Conservation (phyloP, 1,284 basidiomycete species). For the Austroboletus sp. region DNA sequence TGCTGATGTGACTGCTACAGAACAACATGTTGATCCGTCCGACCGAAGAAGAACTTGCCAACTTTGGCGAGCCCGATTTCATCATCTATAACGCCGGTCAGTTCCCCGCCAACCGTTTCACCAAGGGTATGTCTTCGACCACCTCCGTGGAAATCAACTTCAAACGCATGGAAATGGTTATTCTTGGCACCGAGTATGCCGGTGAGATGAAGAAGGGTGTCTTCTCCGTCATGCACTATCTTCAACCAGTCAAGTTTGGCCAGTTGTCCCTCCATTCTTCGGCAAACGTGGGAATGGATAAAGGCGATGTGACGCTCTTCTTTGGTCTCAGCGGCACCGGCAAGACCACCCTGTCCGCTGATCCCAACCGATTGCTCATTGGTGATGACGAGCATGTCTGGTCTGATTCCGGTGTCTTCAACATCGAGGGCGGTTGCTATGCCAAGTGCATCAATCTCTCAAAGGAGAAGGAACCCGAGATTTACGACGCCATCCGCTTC, state of each 20-base stretch:
- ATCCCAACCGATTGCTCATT: slow-evolving; percentile 85
- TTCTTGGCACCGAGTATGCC: slow-evolving; percentile 98
- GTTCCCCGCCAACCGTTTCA: slow-evolving; percentile 99
- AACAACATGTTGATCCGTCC: slow-evolving; percentile 99
- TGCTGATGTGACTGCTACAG: slow-evolving; percentile 38
- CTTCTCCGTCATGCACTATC: slow-evolving; percentile 99
- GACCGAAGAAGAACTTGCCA: slow-evolving; percentile 86
- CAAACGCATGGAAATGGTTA: slow-evolving; percentile 99
- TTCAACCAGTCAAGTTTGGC: slow-evolving; percentile 97
- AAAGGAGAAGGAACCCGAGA: slow-evolving; percentile 95
- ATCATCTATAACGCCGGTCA: slow-evolving; percentile 99
- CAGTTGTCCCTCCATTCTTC: slow-evolving; percentile 99
- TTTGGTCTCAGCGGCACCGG: slow-evolving; percentile 98
- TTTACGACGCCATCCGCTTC: slow-evolving; percentile 91
- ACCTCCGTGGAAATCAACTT: slow-evolving; percentile 99
- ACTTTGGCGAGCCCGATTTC: slow-evolving; percentile 98
- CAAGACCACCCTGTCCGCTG: slow-evolving; percentile 95
- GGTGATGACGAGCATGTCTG: slow-evolving; percentile 98
- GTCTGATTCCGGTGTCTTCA: slow-evolving; percentile 97
- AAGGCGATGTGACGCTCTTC: slow-evolving; percentile 94
- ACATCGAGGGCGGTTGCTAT: slow-evolving; percentile 99
- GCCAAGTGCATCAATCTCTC: slow-evolving; percentile 98
- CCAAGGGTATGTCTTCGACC: slow-evolving; percentile 98
- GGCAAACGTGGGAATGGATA: slow-evolving; percentile 87
- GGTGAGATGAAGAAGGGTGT: slow-evolving; percentile 99